Base-by-base conservation (phyloP, 805 yeast genomes). In the Dipodascus albidus region DNA sequence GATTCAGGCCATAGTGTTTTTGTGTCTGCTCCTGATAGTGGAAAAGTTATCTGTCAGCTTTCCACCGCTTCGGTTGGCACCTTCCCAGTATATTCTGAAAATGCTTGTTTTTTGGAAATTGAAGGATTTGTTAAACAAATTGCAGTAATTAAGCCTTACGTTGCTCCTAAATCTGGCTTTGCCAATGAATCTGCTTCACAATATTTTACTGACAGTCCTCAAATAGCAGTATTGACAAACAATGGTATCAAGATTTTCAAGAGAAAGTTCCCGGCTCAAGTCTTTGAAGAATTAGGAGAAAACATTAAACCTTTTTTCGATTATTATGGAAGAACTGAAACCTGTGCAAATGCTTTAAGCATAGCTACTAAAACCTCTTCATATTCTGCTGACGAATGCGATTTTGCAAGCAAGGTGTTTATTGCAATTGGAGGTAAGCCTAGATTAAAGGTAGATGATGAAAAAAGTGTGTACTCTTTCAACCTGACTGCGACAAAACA, bases 131-230 rank as follows among this genome's bases (percentile, higher is more conserved):
- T 90, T 23, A 89, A 83, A 61, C 87, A 85, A 50, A 82, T 90
- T 57, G 78, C 81, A 17, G 86, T 84, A 57, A 63, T 87, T 48
- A 78, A 91, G 0, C 81, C 86, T 15, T 71, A 82, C 1, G 83
- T 83, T 74, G 78, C 79, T 62, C 95, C 96, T 20, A 3, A 49
- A 20, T 79, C 74, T 60, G 96, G 96, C 1, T 87, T 82, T 64
- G 87, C 88, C 8, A 90, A 91, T 64, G 82, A 82, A 55, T 81
- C 87, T 67, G 95, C 96, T 0, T 82, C 91, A 3, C 97, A 90
- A 62, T 91, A 87, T 63, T 78, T 82, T 17, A 68, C 78, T 19
- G 73, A 75, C 19, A 81, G 87, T 0, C 76, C 85, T 49, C 81
- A 80, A 61, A 77, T 90, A 63, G 96, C 96, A 0, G 81, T 91